Evolutionary conservation across 164 flowering plant species (phyloP).

Genomic region (Annona squamosa): DNA sequence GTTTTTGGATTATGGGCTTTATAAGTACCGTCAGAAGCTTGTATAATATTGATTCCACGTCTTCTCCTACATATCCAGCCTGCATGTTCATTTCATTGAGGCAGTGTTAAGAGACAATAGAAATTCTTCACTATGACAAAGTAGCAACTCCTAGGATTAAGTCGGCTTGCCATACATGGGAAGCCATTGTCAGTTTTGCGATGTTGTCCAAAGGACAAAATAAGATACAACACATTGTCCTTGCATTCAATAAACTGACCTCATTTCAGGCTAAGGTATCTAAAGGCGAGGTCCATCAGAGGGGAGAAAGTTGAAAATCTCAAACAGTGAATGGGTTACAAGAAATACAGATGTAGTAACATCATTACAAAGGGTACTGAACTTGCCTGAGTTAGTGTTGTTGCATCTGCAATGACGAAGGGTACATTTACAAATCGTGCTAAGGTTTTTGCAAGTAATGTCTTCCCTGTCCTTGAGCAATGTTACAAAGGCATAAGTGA

Average conservation of each 20-base stretch:
- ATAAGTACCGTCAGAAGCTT: conserved; percentile 69
- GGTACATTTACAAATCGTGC: conserved; percentile 94
- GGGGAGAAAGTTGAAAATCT: background rate
- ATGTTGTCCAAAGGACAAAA: background rate
- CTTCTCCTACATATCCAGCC: conserved; percentile 99
- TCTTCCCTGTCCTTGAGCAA: conserved; percentile 91
- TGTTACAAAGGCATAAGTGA: conserved; percentile 25
- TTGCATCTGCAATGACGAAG: conserved; percentile 93
- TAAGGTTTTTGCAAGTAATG: conserved; percentile 92
- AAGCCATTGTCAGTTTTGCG: background rate
- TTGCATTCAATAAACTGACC: background rate
- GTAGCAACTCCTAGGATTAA: background rate
- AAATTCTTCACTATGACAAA: background rate
- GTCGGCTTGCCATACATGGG: background rate
- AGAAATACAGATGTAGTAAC: background rate
- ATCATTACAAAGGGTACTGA: conserved; percentile 2
- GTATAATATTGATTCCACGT: conserved; percentile 91
- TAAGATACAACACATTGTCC: background rate
- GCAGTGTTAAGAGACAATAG: background rate
- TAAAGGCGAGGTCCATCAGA: background rate
- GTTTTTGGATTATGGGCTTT: conserved; percentile 1
- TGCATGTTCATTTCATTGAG: conserved; percentile 24
- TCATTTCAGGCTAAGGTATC: background rate
- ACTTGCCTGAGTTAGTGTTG: conserved; percentile 88
- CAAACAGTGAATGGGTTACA: background rate